These are phyloP conservation scores for Phytopythium cucurbitacearum DNA, from an alignment of 352 stramenopile species.

Conservation along the genomic window DNA sequence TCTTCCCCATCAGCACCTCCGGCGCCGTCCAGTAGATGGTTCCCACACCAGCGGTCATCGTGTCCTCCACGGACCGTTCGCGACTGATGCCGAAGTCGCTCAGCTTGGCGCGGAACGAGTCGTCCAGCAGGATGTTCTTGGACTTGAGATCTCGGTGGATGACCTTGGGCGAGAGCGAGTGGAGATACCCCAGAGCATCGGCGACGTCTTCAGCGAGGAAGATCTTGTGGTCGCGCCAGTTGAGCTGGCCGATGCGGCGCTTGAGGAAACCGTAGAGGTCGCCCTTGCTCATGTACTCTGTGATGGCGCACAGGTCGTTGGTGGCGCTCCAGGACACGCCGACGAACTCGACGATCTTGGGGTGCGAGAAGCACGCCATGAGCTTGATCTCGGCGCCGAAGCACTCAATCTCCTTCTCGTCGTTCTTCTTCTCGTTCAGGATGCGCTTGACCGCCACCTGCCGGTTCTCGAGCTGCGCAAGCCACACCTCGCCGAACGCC, in stretches of 20 bases:
- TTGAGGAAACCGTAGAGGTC: slow-evolving; percentile 77
- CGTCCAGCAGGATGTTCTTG: slow-evolving; percentile 73
- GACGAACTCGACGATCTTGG: slow-evolving; percentile 82
- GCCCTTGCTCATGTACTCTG: slow-evolving; percentile 79
- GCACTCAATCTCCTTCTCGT: slow-evolving; percentile 82
- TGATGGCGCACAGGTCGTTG: slow-evolving; percentile 70
- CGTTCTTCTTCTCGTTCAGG: slow-evolving; percentile 74
- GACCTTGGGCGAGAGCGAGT: slow-evolving; percentile 68
- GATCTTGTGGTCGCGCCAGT: slow-evolving; percentile 73
- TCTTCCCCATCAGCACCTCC: slow-evolving; percentile 76
- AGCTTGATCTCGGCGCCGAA: slow-evolving; percentile 85
- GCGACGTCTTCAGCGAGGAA: slow-evolving; percentile 71
- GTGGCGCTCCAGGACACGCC: slow-evolving; percentile 71
- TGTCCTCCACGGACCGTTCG: slow-evolving; percentile 72
- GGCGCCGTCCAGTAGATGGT: slow-evolving; percentile 85
- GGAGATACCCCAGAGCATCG: slow-evolving; percentile 66
- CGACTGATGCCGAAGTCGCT: slow-evolving; percentile 79
- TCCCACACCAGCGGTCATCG: slow-evolving; percentile 76
- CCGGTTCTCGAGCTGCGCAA: slow-evolving; percentile 70
- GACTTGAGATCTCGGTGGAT: slow-evolving; percentile 80
- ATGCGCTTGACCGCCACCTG: slow-evolving; percentile 84
- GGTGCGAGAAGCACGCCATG: slow-evolving; percentile 77
- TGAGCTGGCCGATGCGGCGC: slow-evolving; percentile 54
- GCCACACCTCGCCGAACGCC: slow-evolving; percentile 86
- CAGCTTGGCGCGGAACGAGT: slow-evolving; percentile 57